phyloP scores from a whole-genome alignment of 208 protist species.

The Crithidia sp. region DNA sequence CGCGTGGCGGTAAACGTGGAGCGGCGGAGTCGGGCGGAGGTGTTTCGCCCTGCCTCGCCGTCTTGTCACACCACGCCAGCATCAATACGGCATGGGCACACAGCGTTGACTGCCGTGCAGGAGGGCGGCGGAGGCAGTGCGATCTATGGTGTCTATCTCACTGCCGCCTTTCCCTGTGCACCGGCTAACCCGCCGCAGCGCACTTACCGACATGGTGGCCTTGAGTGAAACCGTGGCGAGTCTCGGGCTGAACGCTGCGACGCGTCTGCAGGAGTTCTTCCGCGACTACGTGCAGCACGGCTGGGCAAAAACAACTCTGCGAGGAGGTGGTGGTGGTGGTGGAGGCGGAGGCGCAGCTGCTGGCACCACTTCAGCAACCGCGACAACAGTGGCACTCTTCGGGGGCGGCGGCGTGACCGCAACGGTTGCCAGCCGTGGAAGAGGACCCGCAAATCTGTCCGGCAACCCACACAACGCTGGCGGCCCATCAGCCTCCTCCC shows the following conservation, averaged over 20 bases:
- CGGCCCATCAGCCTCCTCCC: background rate
- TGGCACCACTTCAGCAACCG: background rate
- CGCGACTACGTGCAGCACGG: conserved; percentile 20
- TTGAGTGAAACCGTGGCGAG: conserved; percentile 52
- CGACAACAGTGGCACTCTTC: conserved; percentile 8
- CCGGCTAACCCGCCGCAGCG: conserved; percentile 12
- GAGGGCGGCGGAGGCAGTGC: conserved; percentile 7
- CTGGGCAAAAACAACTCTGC: background rate
- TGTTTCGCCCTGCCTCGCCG: background rate
- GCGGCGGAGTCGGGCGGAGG: conserved; percentile 19
- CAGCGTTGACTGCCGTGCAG: too few species aligned
- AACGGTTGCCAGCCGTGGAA: background rate
- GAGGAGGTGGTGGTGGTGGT: background rate
- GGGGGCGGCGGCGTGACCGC: background rate
- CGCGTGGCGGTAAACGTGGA: conserved; percentile 34
- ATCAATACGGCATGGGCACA: too few species aligned
- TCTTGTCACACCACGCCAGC: too few species aligned
- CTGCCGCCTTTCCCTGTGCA: conserved; percentile 10
- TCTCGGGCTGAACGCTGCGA: conserved; percentile 38
- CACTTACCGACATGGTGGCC: conserved; percentile 18
- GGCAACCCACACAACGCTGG: too few species aligned
- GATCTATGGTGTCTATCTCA: conserved; percentile 28
- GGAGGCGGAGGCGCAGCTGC: background rate
- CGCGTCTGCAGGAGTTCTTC: conserved; percentile 44
- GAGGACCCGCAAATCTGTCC: background rate